Base-by-base conservation (phyloP, 2,329 filamentous ascomycete genomes). In the Pestalotiopsis sp. region DNA sequence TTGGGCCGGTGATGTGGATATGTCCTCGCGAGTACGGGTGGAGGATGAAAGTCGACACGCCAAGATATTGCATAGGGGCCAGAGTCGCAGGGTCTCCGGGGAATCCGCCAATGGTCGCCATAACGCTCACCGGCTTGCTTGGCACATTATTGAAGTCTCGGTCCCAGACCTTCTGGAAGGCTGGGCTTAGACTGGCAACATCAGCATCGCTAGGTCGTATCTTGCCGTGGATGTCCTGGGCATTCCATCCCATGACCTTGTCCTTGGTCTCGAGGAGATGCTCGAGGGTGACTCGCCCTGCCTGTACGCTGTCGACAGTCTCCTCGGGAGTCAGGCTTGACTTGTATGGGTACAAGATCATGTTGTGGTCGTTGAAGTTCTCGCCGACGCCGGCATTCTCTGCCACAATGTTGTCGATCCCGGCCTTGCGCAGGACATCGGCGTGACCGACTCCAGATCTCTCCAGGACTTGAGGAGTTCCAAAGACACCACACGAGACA, bases 21-120 rank as follows among this genome's bases (percentile, higher is more conserved):
- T 82, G 81, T 1, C 89, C 89, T 0, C 88, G 85, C 1, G 87
- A 90, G 73, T 85, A 87, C 0, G 89, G 89, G 73, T 91, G 89
- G 0, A 82, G 82, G 0, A 84, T 87, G 76, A 86, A 91, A 3
- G 80, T 81, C 0, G 81, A 84, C 13, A 84, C 74, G 0, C 83
- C 83, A 26, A 88, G 78, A 69, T 89, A 89, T 69, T 89, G 85
- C 58, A 71, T 75, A 9, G 38, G 38, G 2, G 52, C 52, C 20
- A 66, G 26, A 3, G 52, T 24, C 9, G 64, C 64, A 35, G 64
- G 64, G 20, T 66, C 64, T 24, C 64, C 64, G 0, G 57, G 64
- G 35, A 66, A 66, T 3, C 64, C 57, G 13, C 17, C 26, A n/a
- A 81, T 72, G 0, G 84, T 67, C 3, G 76, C 79, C 26, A 81